A percentile compares a stretch with the other conserved stretches of the same genome.
Evolutionary conservation across 345 rosid species (phyloP).

Genomic region (Bruguiera sexangula): DNA sequence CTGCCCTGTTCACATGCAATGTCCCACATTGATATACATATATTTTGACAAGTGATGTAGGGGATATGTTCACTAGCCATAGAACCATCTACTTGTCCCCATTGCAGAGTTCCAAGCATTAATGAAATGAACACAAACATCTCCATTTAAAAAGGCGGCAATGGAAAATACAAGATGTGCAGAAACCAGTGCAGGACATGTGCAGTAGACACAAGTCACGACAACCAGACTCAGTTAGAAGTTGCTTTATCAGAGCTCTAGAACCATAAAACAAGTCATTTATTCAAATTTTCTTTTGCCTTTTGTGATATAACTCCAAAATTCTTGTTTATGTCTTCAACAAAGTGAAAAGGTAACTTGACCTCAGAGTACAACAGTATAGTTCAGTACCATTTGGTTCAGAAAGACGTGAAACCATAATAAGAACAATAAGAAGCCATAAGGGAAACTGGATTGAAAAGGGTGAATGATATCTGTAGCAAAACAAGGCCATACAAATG

Average conservation of each 20-base stretch:
- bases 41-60: neutral
- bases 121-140: no score
- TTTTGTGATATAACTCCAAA: neutral
- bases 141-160: no score
- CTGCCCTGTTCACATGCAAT: constrained; percentile 50
- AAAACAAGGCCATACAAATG: neutral
- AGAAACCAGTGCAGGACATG: no score
- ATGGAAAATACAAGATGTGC: no score
- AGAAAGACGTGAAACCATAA: neutral
- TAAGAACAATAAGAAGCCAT: neutral
- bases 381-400: neutral
- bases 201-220: no score
- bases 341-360: neutral
- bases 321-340: neutral
- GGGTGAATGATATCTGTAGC: neutral
- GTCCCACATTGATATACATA: constrained; percentile 8
- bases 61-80: neutral
- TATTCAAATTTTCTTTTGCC: no score
- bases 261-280: no score
- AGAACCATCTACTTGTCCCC: neutral
- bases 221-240: no score
- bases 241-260: no score
- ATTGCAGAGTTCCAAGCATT: neutral
- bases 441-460: neutral
- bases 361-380: neutral